Percentiles rank a stretch among this genome's conserved stretches.
Conservation (phyloP, 345 rosid genomes). For the Camelina laxa region DNA sequence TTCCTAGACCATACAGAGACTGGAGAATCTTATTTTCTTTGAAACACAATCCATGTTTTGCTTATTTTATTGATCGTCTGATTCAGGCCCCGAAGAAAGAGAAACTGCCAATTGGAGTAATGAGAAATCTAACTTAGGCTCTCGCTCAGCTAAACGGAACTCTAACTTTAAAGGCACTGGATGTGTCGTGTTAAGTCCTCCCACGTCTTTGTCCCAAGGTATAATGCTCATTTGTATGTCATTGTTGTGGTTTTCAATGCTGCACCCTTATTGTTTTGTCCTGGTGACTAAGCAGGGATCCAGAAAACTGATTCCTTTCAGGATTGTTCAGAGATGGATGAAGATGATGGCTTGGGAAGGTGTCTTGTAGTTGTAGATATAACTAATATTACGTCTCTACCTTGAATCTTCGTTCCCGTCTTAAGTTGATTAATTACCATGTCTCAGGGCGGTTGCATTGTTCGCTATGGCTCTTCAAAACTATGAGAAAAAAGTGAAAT, state of each 20-base stretch:
- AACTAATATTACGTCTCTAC: constrained; percentile 16
- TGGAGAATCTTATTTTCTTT: constrained; percentile 9
- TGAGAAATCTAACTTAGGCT: constrained; percentile 49
- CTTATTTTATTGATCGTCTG: constrained; percentile 19
- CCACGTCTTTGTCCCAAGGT: constrained; percentile 60
- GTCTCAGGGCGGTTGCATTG: constrained; percentile 67
- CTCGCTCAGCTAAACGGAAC: constrained; percentile 55
- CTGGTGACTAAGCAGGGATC: constrained; percentile 48
- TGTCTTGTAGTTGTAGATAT: constrained; percentile 43
- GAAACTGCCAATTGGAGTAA: constrained; percentile 44
- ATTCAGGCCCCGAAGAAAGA: constrained; percentile 31
- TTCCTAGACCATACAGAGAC: constrained; percentile 22
- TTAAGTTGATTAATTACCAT: constrained; percentile 44
- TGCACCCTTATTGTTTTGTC: constrained; percentile 9
- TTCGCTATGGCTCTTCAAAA: constrained; percentile 73
- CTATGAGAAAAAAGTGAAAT: constrained; percentile 66
- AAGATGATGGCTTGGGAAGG: constrained; percentile 82
- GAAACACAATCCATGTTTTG: constrained; percentile 24
- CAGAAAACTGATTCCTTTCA: constrained; percentile 53
- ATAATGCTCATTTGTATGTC: constrained; percentile 36
- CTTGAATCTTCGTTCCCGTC: constrained; percentile 21
- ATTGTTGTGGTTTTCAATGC: constrained; percentile 21
- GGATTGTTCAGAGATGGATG: constrained; percentile 57
- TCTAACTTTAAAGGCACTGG: constrained; percentile 46
- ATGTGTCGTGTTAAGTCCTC: constrained; percentile 47